phyloP scores from a whole-genome alignment of 2,329 filamentous ascomycete genomes.

The Ceratocystis ficicola region DNA sequence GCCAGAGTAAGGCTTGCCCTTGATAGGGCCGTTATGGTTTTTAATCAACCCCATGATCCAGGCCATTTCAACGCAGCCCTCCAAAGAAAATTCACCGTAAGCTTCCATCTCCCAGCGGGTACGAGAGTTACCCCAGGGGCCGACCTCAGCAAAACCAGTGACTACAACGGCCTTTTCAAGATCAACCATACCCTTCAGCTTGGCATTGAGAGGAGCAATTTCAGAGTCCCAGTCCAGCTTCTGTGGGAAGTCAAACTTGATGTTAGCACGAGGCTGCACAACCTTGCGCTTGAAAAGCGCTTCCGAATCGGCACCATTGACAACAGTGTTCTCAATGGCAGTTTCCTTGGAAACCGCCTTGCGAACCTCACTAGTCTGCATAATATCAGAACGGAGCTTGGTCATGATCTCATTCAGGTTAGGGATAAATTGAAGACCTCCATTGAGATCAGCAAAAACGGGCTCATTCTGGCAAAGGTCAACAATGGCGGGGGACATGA shows the following conservation, averaged over 20 bases:
- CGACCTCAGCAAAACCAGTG: conserved; percentile 89
- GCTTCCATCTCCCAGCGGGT: conserved; percentile 99
- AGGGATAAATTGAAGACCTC: conserved; percentile 92
- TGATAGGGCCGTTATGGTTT: conserved; percentile 92
- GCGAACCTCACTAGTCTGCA: conserved; percentile 87
- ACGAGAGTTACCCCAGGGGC: conserved; percentile 95
- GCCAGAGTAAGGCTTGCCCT: conserved; percentile 90
- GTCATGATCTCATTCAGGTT: conserved; percentile 93
- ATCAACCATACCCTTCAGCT: conserved; percentile 95
- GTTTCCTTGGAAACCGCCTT: conserved; percentile 92
- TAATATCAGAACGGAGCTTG: conserved; percentile 83
- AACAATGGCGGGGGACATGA: conserved; percentile 89
- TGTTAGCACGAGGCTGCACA: conserved; percentile 87
- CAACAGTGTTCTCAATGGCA: conserved; percentile 88
- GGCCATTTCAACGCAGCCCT: conserved; percentile 97
- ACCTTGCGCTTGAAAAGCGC: conserved; percentile 88
- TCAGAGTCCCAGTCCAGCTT: conserved; percentile 88
- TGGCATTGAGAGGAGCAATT: conserved; percentile 73
- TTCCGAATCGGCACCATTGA: conserved; percentile 89
- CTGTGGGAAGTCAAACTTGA: conserved; percentile 91
- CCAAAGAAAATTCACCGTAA: conserved; percentile 87
- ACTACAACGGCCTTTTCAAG: conserved; percentile 96
- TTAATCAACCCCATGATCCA: conserved; percentile 99
- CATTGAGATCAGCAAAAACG: conserved; percentile 94
- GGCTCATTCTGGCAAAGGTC: conserved; percentile 93